phyloP scores from a whole-genome alignment of 805 yeast species.

The Zygosaccharomyces rouxii region DNA sequence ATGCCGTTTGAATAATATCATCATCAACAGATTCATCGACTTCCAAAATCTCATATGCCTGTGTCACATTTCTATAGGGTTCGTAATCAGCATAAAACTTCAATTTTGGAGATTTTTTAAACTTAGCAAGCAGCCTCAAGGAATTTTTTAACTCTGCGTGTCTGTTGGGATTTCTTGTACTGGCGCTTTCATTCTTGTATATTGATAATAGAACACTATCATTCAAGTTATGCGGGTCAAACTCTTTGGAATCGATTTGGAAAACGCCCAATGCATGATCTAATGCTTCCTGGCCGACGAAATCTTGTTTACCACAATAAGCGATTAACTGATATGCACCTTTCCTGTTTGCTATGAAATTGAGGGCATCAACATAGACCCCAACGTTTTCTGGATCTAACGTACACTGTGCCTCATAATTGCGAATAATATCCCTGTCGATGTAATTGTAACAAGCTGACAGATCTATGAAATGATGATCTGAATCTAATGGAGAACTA shows the following conservation, averaged over 20 bases:
- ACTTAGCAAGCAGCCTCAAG: constrained; percentile 37
- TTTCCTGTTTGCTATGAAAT: constrained; percentile 46
- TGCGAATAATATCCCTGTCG: constrained; percentile 44
- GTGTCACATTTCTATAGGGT: constrained; percentile 39
- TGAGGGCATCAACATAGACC: constrained; percentile 54
- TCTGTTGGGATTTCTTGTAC: constrained; percentile 14
- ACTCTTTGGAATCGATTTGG: constrained; percentile 32
- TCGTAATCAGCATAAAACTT: constrained; percentile 43
- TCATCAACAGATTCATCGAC: constrained; percentile 53
- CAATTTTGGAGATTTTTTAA: constrained; percentile 37
- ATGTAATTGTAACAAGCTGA: constrained; percentile 47
- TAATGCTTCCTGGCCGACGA: constrained; percentile 48
- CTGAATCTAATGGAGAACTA: constrained; percentile 21
- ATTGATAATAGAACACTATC: constrained; percentile 34
- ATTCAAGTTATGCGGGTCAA: constrained; percentile 16
- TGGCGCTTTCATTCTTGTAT: constrained; percentile 31
- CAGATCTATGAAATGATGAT: constrained; percentile 40
- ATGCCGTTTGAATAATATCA: constrained; percentile 73
- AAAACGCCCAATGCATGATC: constrained; percentile 38
- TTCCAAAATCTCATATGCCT: constrained; percentile 52
- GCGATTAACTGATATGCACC: constrained; percentile 46
- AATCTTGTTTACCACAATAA: constrained; percentile 48
- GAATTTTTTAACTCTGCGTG: constrained; percentile 37
- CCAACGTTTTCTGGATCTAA: constrained; percentile 46
- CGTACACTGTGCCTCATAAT: constrained; percentile 41